Base-by-base conservation (phyloP, 2,329 filamentous ascomycete genomes). In the Pseudocercospora crystallina region DNA sequence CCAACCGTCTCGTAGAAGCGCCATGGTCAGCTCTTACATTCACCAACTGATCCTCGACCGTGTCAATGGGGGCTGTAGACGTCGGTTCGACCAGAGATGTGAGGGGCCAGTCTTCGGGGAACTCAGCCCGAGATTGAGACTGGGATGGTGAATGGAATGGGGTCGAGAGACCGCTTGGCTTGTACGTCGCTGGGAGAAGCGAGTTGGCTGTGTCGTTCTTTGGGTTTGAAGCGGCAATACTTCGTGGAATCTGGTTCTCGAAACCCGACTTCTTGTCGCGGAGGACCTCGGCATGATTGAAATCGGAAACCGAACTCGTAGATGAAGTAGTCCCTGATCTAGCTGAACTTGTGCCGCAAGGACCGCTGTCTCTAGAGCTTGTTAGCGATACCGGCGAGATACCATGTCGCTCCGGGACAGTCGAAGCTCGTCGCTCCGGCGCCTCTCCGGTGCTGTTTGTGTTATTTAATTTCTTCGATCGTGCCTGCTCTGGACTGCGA, bases 51-150 rank as follows among this genome's bases (percentile, higher is more conserved):
- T 26, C 20, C 7, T 26, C 20, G 7, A 7, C 20, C 20, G 20
- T 26, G 20, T 26, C 20, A 26, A 26, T 26, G 20, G 20, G 20
- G 34, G 34, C n/a, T 43, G 51, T 17, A 41, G 48, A 8, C 47
- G 46, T 31, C 8, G 35, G 14, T 7, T 43, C 46, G 4, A 43
- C 29, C n/a, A 38, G 40, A 13, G 47, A 43, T 9, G 34, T 48
- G 9, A 65, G 46, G 9, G 61, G 63, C 63, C 61, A 64, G 35
- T 62, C 45, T 26, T 61, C 56, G 8, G 61, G 59, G 35, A 51
- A 45, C 2, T 42, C 29, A 29, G 17, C 40, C 37, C 51, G 33
- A 11, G 37, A 35, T 13, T 47, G 48, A 4, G 50, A 45, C n/a
- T 53, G 35, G 9, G 37, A 35, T 13, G 49, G 48, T 5, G 50